Evolutionary conservation across 2,329 filamentous ascomycete genomes (phyloP).

Genomic region (Pseudogymnoascus sp.): DNA sequence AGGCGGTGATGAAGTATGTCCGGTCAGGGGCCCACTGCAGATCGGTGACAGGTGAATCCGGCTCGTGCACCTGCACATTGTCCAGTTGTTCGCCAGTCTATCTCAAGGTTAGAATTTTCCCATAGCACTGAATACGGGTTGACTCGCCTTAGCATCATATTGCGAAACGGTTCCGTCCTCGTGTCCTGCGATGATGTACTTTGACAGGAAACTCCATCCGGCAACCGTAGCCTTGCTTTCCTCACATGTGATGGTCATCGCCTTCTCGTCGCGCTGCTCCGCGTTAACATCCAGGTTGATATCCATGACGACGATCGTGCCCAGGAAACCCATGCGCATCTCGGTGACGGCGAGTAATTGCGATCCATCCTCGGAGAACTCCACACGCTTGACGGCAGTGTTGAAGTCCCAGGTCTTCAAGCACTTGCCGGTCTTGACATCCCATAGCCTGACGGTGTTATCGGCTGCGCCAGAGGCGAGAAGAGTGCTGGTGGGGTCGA

Average conservation of each 20-base stretch:
- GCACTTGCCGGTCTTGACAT: slow-evolving; percentile 84
- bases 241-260: slow-evolving; percentile 83
- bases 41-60: slow-evolving; percentile 71
- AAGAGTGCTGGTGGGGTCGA: slow-evolving; percentile 85
- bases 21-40: slow-evolving; percentile 91
- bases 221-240: slow-evolving; percentile 96
- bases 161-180: slow-evolving; percentile 89
- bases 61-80: slow-evolving; percentile 80
- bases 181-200: slow-evolving; percentile 96
- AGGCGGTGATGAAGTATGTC: slow-evolving; percentile 97
- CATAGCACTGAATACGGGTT: not conserved
- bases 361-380: slow-evolving; percentile 91
- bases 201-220: slow-evolving; percentile 88
- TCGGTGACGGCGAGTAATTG: slow-evolving; percentile 91
- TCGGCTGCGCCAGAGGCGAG: slow-evolving; percentile 94
- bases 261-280: slow-evolving; percentile 77
- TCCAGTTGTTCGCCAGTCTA: slow-evolving; percentile 74
- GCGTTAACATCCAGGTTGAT: slow-evolving; percentile 77
- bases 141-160: slow-evolving; percentile 77
- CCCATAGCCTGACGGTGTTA: slow-evolving; percentile 97
- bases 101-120: slow-evolving; percentile 16
- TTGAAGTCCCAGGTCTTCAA: slow-evolving; percentile 98
- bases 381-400: slow-evolving; percentile 94
- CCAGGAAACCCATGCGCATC: slow-evolving; percentile 95
- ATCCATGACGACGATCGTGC: slow-evolving; percentile 88